These are phyloP conservation scores for Durusdinium trenchii DNA, from an alignment of 73 alveolate genomes.

Conservation along the genomic window DNA sequence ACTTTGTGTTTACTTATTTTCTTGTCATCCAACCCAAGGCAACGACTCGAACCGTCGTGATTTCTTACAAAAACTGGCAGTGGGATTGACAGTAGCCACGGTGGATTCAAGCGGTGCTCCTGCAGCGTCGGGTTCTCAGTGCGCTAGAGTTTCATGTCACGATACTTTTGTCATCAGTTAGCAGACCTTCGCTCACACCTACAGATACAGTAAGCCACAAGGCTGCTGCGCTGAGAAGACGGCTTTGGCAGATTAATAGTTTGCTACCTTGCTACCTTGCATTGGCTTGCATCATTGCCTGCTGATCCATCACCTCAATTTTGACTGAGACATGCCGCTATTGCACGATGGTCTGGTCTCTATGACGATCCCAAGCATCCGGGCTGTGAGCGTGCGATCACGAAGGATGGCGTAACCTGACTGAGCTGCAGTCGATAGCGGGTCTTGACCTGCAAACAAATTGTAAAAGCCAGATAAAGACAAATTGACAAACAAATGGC, in stretches of 20 bases:
- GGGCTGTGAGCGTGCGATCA: slow-evolving; percentile 88
- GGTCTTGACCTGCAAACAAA: not conserved
- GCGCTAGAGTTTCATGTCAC: no score
- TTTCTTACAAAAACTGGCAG: not conserved
- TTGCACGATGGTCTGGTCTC: slow-evolving; percentile 87
- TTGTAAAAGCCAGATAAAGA: not conserved
- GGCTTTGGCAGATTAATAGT: no score
- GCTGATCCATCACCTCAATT: no score
- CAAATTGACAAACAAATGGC: not conserved
- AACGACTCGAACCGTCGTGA: not conserved
- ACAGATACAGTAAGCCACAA: no score
- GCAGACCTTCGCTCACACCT: no score
- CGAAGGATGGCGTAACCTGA: slow-evolving; percentile 70
- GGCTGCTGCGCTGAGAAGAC: no score
- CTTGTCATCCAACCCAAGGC: no score
- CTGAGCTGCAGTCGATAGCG: not conserved
- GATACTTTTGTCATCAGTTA: no score
- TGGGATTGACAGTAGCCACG: not conserved
- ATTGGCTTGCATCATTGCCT: not conserved
- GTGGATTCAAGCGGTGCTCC: not conserved
- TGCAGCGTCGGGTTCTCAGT: no score
- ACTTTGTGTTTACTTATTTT: no score
- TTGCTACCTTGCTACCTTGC: no score
- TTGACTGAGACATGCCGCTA: slow-evolving; percentile 48
- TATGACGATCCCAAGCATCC: slow-evolving; percentile 88